A percentile compares a stretch with the other conserved stretches of the same genome.
These are phyloP conservation scores for Penicillium sp. DNA, from an alignment of 2,329 filamentous ascomycete genomes.

Conservation along the genomic window DNA sequence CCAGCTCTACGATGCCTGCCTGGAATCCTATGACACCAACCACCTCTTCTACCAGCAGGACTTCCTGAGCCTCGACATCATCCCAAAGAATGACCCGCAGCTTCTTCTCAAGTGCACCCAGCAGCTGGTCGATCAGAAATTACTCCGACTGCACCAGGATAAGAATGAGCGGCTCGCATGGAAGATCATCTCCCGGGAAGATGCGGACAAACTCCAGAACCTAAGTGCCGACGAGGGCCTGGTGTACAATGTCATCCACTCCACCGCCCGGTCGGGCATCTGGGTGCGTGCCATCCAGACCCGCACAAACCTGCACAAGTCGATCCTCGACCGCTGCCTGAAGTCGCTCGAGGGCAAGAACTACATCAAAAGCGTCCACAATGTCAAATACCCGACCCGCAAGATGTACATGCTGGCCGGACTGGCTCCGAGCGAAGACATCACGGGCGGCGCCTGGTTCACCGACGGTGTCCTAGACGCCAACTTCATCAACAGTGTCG, in stretches of 20 bases:
- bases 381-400: slow-evolving; percentile 82
- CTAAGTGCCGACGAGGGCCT: slow-evolving; percentile 70
- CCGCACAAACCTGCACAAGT: slow-evolving; percentile 78
- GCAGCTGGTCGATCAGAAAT: slow-evolving; percentile 45
- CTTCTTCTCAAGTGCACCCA: slow-evolving; percentile 47
- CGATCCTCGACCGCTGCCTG: slow-evolving; percentile 74
- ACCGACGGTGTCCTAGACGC: slow-evolving; percentile 87
- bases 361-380: slow-evolving; percentile 85
- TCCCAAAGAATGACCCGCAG: slow-evolving; percentile 44
- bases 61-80: slow-evolving; percentile 42
- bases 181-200: slow-evolving; percentile 49
- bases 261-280: slow-evolving; percentile 77
- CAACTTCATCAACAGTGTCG: slow-evolving; percentile 77
- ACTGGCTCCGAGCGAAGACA: slow-evolving; percentile 80
- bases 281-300: slow-evolving; percentile 85
- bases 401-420: slow-evolving; percentile 95
- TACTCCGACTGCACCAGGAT: slow-evolving; percentile 46
- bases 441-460: slow-evolving; percentile 93
- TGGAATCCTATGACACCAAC: slow-evolving; percentile 39
- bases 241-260: slow-evolving; percentile 87
- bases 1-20: slow-evolving; percentile 47
- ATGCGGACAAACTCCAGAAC: slow-evolving; percentile 47
- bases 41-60: slow-evolving; percentile 50
- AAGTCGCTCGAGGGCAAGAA: slow-evolving; percentile 80
- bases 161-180: slow-evolving; percentile 46